Base-by-base conservation (phyloP, 192 early-diverging fungal genomes). In the Phlyctochytrium planicorne region DNA sequence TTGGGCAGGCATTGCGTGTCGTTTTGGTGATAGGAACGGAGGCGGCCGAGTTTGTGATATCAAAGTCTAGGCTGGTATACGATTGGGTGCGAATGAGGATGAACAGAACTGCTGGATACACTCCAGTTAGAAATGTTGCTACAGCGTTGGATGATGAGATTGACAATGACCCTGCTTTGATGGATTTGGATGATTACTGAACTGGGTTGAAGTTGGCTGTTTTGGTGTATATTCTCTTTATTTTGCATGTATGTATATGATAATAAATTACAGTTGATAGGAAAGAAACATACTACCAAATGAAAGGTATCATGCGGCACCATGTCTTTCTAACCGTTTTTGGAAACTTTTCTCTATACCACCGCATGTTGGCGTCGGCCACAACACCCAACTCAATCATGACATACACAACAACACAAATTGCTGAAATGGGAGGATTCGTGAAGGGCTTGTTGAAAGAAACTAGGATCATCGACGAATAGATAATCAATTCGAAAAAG, bases 181-280 rank as follows among this genome's bases (percentile, higher is more conserved):
- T 74, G 60, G 72, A 70, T 63, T 30, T 74, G 12, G 72, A 74
- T 31, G 72, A 74, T 53, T 61, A 74, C 63, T 72, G 52, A 63
- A 1, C 36, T 40, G 40, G 40, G 40, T 14, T 47, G 40, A 47
- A 6, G 6, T 47, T 47, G n/a, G n/a, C 20, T 47, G 20, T 20
- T 20, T 47, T 47, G 6, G 40, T 47, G 40, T 6, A 47, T 47
- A 6, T 47, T 47, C 20, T 47, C 20, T 47, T 47, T 47, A 20
- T 47, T 20, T 47, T 14, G 10, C 20, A 6, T 47, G 6, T 6
- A 14, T 47, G 40, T 20, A 47, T 47, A 47, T 20, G n/a, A n/a
- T n/a, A n/a, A n/a, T n/a, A n/a, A n/a, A n/a, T 14, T 47, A 47
- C 40, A 47, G 40, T 47, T 47, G 10, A 14, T 47, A n/a, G n/a